Evolutionary conservation across 2,329 filamentous ascomycete genomes (phyloP), one percentile per base, ranked within the genome.

Genomic region (Claviceps pusilla): DNA sequence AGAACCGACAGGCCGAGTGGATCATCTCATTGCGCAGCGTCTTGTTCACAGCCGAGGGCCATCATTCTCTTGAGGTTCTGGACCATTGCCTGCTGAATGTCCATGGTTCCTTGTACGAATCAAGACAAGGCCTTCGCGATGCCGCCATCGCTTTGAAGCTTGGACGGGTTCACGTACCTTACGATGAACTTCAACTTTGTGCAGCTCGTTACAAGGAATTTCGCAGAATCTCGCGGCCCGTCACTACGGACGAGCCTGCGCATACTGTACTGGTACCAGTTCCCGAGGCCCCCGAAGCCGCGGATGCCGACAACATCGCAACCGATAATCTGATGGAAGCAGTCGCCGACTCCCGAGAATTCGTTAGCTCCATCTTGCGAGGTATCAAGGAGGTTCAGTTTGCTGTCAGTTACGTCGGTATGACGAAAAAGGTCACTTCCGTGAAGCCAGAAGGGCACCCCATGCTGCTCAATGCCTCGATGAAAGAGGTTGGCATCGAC

Each of bases 321-420:
- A 73, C 78, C 57, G 82, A 87, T 54, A 77, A 80, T 35, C 77
- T 95, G 55, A 83, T 90, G 54, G 85, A 87, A 65, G 85, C 87
- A 0, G 86, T 96, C 0, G 90, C 90, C 0, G 90, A 96, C 64
- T 95, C 89, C 0, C 91, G 90, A 62, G 89, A 95, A 58, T 93
- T 98, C 64, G 78, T 90, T 54, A 87, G 86, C 66, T 96, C 93
- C 1, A 84, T 96, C 46, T 73, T 98, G 51, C 82, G 88, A 48
- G 93, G 93, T 52, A 89, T 98, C 59, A 94, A 96, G 66, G 93
- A 98, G 67, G 86, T 98, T 12, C 93, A 98, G 67, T 88, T 98
- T 63, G 91, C 90, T 0, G 81, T 97, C 64, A 91, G 91, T 68
- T 93, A 91, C 67, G 79, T 96, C 60, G 88, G 89, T 19, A 71